Base-by-base conservation (phyloP, 2,329 filamentous ascomycete genomes). In the Pyrenochaeta sp. region DNA sequence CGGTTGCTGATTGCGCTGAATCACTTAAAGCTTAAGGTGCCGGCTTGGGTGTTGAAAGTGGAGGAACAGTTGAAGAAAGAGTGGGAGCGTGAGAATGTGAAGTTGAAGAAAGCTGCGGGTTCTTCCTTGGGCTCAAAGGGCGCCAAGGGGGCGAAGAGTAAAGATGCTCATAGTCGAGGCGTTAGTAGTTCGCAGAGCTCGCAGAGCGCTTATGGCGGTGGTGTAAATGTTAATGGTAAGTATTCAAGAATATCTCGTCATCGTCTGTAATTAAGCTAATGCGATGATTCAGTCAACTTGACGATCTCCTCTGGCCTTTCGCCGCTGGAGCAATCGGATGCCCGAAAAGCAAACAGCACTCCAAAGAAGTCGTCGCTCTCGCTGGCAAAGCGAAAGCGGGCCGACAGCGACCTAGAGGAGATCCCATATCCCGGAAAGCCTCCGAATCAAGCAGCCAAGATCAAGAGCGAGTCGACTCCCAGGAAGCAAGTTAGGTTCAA, bases 51-150 rank as follows among this genome's bases (percentile, higher is more conserved):
- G 15, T 59, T 68, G 48, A 80, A 78, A 52, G 56, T 88, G 27
- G 86, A 89, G 73, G 63, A 68, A 1, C 81, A 84, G 48, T 69
- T 89, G 72, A 88, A 85, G 77, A 87, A 83, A 61, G 82, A 88
- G 58, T 88, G 84, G 80, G 77, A 77, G 2, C 82, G 81, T 59
- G 81, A 79, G 36, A 39, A 39, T 39, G 5, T 12, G 36, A 39
- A 8, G 36, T 36, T 36, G 36, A 39, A 39, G 32, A 36, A 36
- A 36, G 12, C 9, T 36, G 32, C 12, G 9, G 28, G 28, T 30
- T 30, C 28, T 5, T 30, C 5, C 50, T 30, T 5, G 12, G 19
- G 19, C 19, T 19, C 19, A 50, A 40, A 24, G 22, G 43, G 24
- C 25, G 30, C 25, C 15, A n/a, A 39, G 36, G 36, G 13, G 13